Evolutionary conservation across 2,329 filamentous ascomycete genomes (phyloP).

Genomic region (Ilyonectria sp.): DNA sequence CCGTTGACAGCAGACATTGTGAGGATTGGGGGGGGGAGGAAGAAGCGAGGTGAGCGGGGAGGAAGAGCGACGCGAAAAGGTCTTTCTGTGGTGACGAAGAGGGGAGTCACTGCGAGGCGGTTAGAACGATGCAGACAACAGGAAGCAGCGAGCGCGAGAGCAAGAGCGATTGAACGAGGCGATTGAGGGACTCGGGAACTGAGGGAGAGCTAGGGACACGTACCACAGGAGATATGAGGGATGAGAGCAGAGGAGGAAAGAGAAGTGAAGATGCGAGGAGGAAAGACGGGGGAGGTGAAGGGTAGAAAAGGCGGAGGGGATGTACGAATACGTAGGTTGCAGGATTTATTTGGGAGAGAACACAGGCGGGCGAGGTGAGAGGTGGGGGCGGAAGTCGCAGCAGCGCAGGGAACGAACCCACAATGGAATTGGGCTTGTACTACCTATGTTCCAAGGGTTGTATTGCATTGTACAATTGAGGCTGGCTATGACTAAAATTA

Average conservation of each 20-base stretch:
- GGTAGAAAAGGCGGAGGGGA: constrained; percentile 48
- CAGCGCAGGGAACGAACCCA: constrained; percentile 17
- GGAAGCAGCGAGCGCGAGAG: constrained; percentile 24
- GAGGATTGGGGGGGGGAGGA: constrained; percentile 50
- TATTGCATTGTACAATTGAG: constrained; percentile 1
- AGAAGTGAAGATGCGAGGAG: constrained; percentile 41
- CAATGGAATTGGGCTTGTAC: constrained; percentile 12
- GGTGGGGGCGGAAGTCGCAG: constrained; percentile 24
- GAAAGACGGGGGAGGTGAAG: constrained; percentile 48
- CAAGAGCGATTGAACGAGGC: neutral
- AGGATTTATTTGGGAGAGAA: constrained; percentile 39
- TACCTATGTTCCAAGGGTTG: neutral
- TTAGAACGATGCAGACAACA: constrained; percentile 39
- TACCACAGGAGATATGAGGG: constrained; percentile 35
- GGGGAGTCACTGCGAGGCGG: constrained; percentile 42
- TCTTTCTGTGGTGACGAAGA: constrained; percentile 42
- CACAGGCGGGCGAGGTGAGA: constrained; percentile 12
- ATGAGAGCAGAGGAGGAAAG: constrained; percentile 35
- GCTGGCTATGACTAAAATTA: neutral
- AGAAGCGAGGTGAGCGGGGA: constrained; percentile 40
- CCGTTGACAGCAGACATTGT: constrained; percentile 71
- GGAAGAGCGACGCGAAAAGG: constrained; percentile 39
- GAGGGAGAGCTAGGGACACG: neutral
- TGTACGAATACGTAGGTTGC: constrained; percentile 49
- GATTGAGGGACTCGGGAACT: constrained; percentile 4